Base-by-base conservation (phyloP, 1,284 basidiomycete genomes). In the Austroboletus rostrupii region DNA sequence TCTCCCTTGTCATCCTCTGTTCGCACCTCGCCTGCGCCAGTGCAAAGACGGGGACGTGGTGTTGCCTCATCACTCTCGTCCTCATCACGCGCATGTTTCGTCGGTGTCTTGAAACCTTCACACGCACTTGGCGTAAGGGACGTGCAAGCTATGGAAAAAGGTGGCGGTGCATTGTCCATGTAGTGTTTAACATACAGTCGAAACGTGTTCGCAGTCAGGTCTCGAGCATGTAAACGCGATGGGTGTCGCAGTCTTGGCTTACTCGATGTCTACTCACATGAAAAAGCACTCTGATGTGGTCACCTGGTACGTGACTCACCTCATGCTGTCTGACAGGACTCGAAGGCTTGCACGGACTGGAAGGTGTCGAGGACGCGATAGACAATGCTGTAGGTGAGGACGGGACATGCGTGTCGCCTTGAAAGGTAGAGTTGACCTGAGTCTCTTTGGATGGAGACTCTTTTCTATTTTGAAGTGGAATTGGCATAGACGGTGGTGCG, bases 151-250 rank as follows among this genome's bases (percentile, higher is more conserved):
- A 8, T 6, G 19, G 31, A 23, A 19, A 47, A 53, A 2, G 39
- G 45, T 7, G 53, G 53, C 2, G 62, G 65, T 0, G 64, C 64
- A 55, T 81, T 73, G 58, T 86, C 81, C 81, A 90, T 84, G 63
- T 81, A 89, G 54, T 89, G 81, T 56, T 86, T 87, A 53, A 90
- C 57, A 58, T 90, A 88, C 38, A 87, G 77, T 12, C 83, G 76
- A 62, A 90, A 87, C 0, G 80, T 83, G 51, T 82, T 82, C 7
- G 71, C 73, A 1, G 78, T 87, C 33, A 90, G 75, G 49, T 88
- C 83, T 16, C 73, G 72, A 0, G 79, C 77, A 45, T 76, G 82
- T 17, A 89, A 65, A 31, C 81, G 74, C 1, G 81, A 81, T 1
- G 86, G 87, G 63, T 89, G 85, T 32, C 84, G 80, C 31, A 89